Percentiles rank a stretch among this genome's conserved stretches.
Evolutionary conservation across 2,329 filamentous ascomycete species (phyloP).

Genomic region (Talaromyces sp.): DNA sequence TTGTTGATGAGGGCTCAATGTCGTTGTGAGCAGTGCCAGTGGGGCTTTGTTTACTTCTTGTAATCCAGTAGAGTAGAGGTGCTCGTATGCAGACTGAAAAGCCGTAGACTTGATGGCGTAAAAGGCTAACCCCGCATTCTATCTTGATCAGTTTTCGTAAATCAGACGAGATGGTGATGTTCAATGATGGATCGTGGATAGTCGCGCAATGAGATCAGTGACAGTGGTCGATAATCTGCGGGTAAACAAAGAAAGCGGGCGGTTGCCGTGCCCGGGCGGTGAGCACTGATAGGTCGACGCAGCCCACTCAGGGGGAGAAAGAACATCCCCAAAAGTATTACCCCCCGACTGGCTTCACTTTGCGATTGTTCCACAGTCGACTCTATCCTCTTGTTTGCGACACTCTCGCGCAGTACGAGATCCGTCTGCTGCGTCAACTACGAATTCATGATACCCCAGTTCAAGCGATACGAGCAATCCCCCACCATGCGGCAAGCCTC

Average conservation of each 20-base stretch:
- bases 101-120: background rate
- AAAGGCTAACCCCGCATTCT: no score
- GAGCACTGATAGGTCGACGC: slow-evolving; percentile 7
- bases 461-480: background rate
- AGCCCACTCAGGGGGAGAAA: background rate
- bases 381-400: no score
- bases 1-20: background rate
- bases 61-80: background rate
- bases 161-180: background rate
- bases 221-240: background rate
- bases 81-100: background rate
- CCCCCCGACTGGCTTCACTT: background rate
- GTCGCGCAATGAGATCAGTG: background rate
- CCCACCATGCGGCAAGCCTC: background rate
- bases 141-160: background rate
- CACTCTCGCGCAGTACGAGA: background rate
- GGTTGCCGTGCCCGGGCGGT: slow-evolving; percentile 7
- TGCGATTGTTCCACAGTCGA: background rate
- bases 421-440: background rate
- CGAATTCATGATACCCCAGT: background rate
- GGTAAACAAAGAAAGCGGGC: slow-evolving; percentile 15
- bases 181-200: background rate
- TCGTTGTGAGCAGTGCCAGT: background rate
- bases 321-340: background rate
- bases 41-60: slow-evolving; percentile 4